Evolutionary conservation across 2,329 filamentous ascomycete genomes (phyloP), one percentile per base, ranked within the genome.

Genomic region (Nigrospora sphaerica): DNA sequence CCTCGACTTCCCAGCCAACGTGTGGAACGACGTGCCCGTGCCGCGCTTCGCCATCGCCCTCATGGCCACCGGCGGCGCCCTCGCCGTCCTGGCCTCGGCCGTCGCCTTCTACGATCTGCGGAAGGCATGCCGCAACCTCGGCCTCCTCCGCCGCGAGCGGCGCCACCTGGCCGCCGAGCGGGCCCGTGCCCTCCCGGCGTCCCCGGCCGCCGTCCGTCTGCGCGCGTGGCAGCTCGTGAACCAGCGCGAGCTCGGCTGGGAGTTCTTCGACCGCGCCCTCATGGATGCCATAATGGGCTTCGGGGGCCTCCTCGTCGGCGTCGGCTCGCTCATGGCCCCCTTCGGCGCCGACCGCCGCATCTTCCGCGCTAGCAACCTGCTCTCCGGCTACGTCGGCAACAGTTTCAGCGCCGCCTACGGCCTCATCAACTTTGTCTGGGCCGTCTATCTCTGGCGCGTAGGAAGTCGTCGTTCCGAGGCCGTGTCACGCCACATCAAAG

Each of bases 371-470:
- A 77, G 71, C 53, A 80, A 80, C 46, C 56, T 78, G 2, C 56
- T 80, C 0, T 78, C 76, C 0, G 77, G 77, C 2, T 79, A 78
- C 48, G 62, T 80, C 16, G 77, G 77, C 3, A 80, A 80, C 47
- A 62, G 67, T 0, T 67, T 73, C 1, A 68, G 73, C 2, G 73
- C 74, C 0, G 19, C 71, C 0, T 80, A 72, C 40, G 76, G 74
- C 2, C 44, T 78, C 1, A 45, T 69, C 37, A 80, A 77, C 53
- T 65, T 67, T 0, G 43, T 59, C 6, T 80, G 75, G 76, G 74
- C 72, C 0, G 52, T 51, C 0, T 71, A 66, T 48, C 57, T 79
- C 1, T 67, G 66, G 31, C 41, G 44, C 1, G 67, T 70, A 13
- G 72, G 72, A 32, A 60, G 61, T 12, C 51, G 54, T 0, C 73